phyloP scores from a whole-genome alignment of 2,329 filamentous ascomycete species.

The Fusarium vanettenii region DNA sequence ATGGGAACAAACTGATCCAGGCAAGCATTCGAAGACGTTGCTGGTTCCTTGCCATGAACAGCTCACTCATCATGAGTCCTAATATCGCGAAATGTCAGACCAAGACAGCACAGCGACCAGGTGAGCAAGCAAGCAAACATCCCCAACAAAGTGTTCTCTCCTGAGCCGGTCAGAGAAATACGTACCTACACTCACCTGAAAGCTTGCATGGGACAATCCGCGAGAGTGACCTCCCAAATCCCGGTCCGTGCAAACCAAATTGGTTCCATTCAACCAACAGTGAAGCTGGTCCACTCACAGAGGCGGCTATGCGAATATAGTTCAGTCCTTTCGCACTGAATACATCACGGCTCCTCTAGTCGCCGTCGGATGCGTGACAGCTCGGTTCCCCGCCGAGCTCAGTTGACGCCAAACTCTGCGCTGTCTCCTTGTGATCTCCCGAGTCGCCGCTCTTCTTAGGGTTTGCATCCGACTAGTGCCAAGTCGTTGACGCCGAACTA shows the following conservation, averaged over 20 bases:
- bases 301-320: background rate
- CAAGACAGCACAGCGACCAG: background rate
- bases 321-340: constrained; percentile 2
- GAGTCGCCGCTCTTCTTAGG: constrained; percentile 17
- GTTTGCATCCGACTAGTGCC: constrained; percentile 25
- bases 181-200: constrained; percentile 14
- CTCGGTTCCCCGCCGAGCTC: constrained; percentile 8
- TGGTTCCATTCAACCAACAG: background rate
- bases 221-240: background rate
- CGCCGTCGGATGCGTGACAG: background rate
- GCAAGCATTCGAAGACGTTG: background rate
- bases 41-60: background rate
- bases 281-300: background rate
- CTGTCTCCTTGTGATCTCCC: constrained; percentile 10
- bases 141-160: background rate
- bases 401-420: constrained; percentile 22
- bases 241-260: constrained; percentile 4
- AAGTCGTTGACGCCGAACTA: constrained; percentile 23
- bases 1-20: constrained; percentile 1
- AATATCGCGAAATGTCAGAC: background rate
- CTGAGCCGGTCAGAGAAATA: background rate
- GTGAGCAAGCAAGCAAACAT: background rate
- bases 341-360: background rate
- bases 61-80: background rate
- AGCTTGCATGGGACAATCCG: constrained; percentile 10